phyloP scores from a whole-genome alignment of 2,329 filamentous ascomycete species.

The Colletotrichum tofieldiae region DNA sequence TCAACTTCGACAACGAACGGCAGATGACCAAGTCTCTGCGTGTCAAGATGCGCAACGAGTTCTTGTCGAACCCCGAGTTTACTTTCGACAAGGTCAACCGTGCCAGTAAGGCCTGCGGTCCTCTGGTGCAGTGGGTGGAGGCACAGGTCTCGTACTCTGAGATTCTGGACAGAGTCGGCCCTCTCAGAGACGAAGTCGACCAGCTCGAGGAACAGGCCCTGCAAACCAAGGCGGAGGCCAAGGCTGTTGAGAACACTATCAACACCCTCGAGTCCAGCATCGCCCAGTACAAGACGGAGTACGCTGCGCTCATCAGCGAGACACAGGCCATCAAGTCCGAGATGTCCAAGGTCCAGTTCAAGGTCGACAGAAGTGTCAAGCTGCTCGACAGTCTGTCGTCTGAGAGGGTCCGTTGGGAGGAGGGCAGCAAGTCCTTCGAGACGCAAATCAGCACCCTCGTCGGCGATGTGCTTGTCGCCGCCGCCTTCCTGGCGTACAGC shows the following conservation, averaged over 20 bases:
- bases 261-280: conserved; percentile 89
- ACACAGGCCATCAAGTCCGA: conserved; percentile 97
- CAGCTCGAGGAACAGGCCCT: conserved; percentile 90
- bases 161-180: conserved; percentile 94
- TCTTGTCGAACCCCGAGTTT: conserved; percentile 93
- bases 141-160: conserved; percentile 99
- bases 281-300: conserved; percentile 94
- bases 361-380: conserved; percentile 96
- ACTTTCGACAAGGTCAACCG: conserved; percentile 97
- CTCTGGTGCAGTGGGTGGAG: conserved; percentile 95
- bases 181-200: conserved; percentile 89
- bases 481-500: conserved; percentile 96
- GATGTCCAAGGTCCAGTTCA: conserved; percentile 97
- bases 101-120: conserved; percentile 96
- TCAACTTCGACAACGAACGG: conserved; percentile 95
- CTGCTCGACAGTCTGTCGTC: conserved; percentile 95
- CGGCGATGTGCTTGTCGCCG: conserved; percentile 95
- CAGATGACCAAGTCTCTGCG: conserved; percentile 91
- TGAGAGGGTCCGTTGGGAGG: conserved; percentile 94
- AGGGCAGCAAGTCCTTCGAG: conserved; percentile 97
- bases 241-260: conserved; percentile 92
- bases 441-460: conserved; percentile 97
- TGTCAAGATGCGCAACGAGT: conserved; percentile 92
- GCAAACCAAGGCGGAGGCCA: conserved; percentile 93
- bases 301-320: conserved; percentile 95